Conservation (phyloP, 305 asterid genomes). For the Solanum hybrid region DNA sequence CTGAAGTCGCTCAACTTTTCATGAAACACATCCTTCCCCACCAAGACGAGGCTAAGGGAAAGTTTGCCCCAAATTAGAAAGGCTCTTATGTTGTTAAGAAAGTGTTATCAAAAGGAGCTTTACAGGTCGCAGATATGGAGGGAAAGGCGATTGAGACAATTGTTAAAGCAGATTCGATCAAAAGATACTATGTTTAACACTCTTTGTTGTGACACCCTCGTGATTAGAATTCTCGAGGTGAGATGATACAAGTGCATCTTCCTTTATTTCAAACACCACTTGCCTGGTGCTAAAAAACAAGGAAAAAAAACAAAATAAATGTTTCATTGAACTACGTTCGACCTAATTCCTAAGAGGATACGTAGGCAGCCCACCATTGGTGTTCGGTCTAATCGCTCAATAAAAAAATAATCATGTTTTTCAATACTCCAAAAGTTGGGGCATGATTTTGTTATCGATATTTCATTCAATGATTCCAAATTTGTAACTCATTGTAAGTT, state of each 20-base stretch:
- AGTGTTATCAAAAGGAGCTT: background rate
- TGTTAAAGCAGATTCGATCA: background rate
- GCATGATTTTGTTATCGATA: background rate
- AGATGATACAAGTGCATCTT: background rate
- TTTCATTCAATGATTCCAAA: background rate
- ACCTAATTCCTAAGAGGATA: background rate
- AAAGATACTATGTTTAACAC: background rate
- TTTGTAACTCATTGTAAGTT: background rate
- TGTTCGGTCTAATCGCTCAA: background rate
- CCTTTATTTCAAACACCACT: background rate
- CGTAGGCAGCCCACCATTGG: background rate
- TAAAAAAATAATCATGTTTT: too few relatives aligned
- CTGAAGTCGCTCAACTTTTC: background rate
- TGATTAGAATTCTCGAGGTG: background rate
- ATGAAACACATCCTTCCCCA: background rate
- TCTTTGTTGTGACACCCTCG: background rate
- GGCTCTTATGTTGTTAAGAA: background rate
- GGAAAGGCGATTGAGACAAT: background rate
- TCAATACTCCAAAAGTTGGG: background rate
- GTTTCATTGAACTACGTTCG: too few relatives aligned
- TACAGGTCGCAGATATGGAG: background rate
- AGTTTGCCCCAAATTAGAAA: background rate
- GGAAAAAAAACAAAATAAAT: too few relatives aligned
- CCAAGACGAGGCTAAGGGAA: background rate
- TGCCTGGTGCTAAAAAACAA: background rate